Base-by-base conservation (phyloP, 345 rosid species). In the Corchorus olitorius region DNA sequence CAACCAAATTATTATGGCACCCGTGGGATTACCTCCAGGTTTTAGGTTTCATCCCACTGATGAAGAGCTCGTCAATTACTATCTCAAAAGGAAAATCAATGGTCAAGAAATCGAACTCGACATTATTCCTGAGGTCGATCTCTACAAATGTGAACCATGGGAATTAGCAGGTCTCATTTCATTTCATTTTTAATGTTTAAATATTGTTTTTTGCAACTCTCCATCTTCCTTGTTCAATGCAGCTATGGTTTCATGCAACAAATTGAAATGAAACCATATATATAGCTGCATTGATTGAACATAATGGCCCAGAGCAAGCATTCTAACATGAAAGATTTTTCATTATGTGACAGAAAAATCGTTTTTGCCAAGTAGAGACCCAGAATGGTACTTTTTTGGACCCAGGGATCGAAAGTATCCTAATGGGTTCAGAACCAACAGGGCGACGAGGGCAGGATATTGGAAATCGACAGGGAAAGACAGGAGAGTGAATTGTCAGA, bases 91-190 rank as follows among this genome's bases (percentile, higher is more conserved):
- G 73, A 94, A 94, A 79, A 90, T 94, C 50, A 86, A 84, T 49
- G 92, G 97, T 61, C 94, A 86, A 73, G 93, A 94, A 77, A 94
- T 94, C 52, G 97, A 94, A 70, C 94, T 94, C 58, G 98, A 94
- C 83, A 94, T 94, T 59, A 94, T 94, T 69, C 98, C 98, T 2
- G 98, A 94, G 78, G 92, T 94, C 75, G 98, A 94, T 85, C 96
- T 94, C 83, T 94, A 94, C 93, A 94, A 94, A 89, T 91, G 97
- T 61, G 98, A 94, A 88, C 98, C 98, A 1, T 94, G 98, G 98
- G 98, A 94, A 73, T 80, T 92, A 73, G 84, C 98, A 81, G 98
- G 98, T 88, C 69, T 8, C 37, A 27, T 52, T 37, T 59, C 10
- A 2, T 60, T 54, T 11, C 61, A 35, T 48, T 9, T 52, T 52